Conservation (phyloP, 2,329 filamentous ascomycete genomes). For the Camillea tinctor region DNA sequence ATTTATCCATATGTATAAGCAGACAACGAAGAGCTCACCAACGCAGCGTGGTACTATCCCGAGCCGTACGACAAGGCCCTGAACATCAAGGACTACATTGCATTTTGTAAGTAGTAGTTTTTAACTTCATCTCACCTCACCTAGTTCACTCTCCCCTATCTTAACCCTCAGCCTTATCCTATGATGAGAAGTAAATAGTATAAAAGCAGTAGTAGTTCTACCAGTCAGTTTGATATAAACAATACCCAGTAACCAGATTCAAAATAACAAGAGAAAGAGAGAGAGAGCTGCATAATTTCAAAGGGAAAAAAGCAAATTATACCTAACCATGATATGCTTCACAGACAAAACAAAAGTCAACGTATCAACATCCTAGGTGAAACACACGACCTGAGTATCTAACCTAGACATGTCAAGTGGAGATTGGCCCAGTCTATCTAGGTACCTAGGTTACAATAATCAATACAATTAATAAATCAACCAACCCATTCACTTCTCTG, state of each 20-base stretch:
- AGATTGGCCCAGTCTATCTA: too few relatives aligned
- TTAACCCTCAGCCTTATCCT: too few relatives aligned
- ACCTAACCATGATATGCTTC: not conserved
- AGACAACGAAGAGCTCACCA: slow-evolving; percentile 43
- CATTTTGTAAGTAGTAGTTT: slow-evolving; percentile 61
- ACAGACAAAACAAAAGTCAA: slow-evolving; percentile 22
- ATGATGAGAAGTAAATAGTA: too few relatives aligned
- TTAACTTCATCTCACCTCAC: not conserved
- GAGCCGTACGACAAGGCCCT: slow-evolving; percentile 47
- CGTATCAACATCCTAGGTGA: slow-evolving; percentile 10
- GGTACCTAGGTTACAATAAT: too few relatives aligned
- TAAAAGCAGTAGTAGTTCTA: too few relatives aligned
- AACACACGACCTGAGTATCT: not conserved
- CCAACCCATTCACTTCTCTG: too few relatives aligned
- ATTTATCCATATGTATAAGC: not conserved
- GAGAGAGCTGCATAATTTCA: too few relatives aligned
- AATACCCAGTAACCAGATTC: too few relatives aligned
- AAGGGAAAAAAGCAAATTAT: not conserved
- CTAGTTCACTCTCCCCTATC: not conserved
- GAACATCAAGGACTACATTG: slow-evolving; percentile 53
- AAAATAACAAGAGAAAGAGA: not conserved
- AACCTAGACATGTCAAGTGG: not conserved
- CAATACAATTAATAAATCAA: too few relatives aligned
- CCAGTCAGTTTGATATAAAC: too few relatives aligned
- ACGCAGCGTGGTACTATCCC: slow-evolving; percentile 61